A percentile compares a stretch with the other conserved stretches of the same genome.
Conservation (phyloP, 1,284 basidiomycete genomes). For the Wallemia mellicola region DNA sequence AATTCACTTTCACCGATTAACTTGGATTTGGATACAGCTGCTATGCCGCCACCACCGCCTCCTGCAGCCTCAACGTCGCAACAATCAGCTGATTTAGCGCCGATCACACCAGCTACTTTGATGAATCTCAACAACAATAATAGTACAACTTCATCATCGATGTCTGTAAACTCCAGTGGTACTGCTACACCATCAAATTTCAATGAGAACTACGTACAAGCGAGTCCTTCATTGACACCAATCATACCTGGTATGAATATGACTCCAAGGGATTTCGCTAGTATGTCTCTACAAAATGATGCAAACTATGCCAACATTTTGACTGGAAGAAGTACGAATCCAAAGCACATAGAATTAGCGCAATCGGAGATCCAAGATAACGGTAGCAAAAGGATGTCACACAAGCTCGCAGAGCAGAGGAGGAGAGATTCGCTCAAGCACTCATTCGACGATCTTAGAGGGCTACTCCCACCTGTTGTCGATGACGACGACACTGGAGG, state of each 20-base stretch:
- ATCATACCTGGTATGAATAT: background rate
- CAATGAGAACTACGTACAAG: background rate
- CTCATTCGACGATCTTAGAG: conserved; percentile 76
- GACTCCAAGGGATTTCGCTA: conserved; percentile 6
- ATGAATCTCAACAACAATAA: background rate
- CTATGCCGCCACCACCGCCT: background rate
- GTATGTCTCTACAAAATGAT: conserved; percentile 7
- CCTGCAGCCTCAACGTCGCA: background rate
- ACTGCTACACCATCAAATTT: background rate
- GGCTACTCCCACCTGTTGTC: conserved; percentile 60
- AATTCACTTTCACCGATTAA: background rate
- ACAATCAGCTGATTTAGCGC: background rate
- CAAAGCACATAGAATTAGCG: conserved; percentile 1
- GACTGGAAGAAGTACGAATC: conserved; percentile 6
- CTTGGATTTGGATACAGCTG: background rate
- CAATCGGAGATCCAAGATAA: conserved; percentile 4
- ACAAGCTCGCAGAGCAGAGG: conserved; percentile 93
- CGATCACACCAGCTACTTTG: background rate
- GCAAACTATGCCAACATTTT: conserved; percentile 9
- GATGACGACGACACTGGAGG: conserved; percentile 33
- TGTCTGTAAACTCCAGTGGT: background rate
- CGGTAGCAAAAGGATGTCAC: conserved; percentile 48
- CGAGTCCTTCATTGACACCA: background rate
- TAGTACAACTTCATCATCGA: background rate
- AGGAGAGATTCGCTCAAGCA: conserved; percentile 81